A percentile compares a stretch with the other conserved stretches of the same genome.
phyloP scores from a whole-genome alignment of 768 basidiomycete species.

The Phlebiopsis gigantea region DNA sequence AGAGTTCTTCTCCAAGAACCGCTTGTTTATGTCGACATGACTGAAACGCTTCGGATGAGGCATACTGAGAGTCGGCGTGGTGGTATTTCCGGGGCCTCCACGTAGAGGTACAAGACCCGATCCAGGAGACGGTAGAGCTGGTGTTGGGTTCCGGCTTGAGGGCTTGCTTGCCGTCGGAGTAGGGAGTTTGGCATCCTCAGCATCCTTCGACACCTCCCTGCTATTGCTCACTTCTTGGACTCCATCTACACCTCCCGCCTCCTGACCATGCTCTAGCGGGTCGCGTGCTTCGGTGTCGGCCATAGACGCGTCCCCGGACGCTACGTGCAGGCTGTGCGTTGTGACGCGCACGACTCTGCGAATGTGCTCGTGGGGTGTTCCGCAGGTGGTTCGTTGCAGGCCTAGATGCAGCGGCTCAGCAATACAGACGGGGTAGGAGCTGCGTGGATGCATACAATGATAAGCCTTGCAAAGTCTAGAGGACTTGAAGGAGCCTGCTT shows the following conservation, averaged over 20 bases:
- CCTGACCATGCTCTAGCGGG: slow-evolving; percentile 37
- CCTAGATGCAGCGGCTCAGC: background rate
- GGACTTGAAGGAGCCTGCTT: slow-evolving; percentile 2
- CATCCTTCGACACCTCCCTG: slow-evolving; percentile 9
- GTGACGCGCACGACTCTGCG: slow-evolving; percentile 1
- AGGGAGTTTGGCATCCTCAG: background rate
- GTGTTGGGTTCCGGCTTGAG: slow-evolving; percentile 16
- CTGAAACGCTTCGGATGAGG: slow-evolving; percentile 81
- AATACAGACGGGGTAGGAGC: background rate
- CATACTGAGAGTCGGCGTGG: slow-evolving; percentile 19
- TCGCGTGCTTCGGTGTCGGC: slow-evolving; percentile 54
- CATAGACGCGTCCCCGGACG: slow-evolving; percentile 81
- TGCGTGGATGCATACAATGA: background rate
- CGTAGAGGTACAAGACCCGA: slow-evolving; percentile 14
- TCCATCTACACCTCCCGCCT: slow-evolving; percentile 17
- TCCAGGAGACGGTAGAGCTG: slow-evolving; percentile 19
- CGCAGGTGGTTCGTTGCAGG: background rate
- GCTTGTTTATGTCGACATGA: slow-evolving; percentile 92
- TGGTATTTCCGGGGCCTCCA: slow-evolving; percentile 9
- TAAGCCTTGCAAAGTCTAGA: background rate
- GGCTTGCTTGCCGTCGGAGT: slow-evolving; percentile 11
- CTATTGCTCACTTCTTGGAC: background rate
- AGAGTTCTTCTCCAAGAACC: slow-evolving; percentile 89
- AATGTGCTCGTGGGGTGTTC: background rate
- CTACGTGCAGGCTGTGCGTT: slow-evolving; percentile 28